A percentile compares a stretch with the other conserved stretches of the same genome.
Conservation (phyloP, 805 yeast genomes). For the Saturnispora hagleri region DNA sequence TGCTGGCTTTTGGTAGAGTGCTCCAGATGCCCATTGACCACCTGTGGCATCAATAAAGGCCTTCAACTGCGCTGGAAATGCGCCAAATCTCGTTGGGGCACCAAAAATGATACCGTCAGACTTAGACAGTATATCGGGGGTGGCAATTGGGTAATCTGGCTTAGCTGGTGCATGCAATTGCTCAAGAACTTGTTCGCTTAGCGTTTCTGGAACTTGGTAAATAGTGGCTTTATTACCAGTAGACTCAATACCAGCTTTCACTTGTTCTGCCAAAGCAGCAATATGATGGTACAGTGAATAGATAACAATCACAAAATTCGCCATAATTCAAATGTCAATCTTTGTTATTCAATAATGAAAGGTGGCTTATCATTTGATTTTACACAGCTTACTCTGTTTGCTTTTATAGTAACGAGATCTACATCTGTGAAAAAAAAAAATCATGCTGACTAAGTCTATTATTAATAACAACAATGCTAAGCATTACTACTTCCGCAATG, state of each 20-base stretch:
- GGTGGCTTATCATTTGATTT: constrained; percentile 25
- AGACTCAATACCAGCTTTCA: constrained; percentile 56
- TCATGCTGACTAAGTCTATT: neutral
- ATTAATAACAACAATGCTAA: neutral
- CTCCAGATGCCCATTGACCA: constrained; percentile 69
- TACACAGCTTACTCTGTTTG: constrained; percentile 30
- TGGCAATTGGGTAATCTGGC: constrained; percentile 55
- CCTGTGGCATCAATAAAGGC: constrained; percentile 75
- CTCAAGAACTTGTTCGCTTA: constrained; percentile 47
- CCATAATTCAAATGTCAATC: constrained; percentile 10
- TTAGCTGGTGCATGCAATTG: constrained; percentile 56
- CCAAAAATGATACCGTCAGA: constrained; percentile 84
- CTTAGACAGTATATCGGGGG: constrained; percentile 43
- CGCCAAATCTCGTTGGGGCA: constrained; percentile 80
- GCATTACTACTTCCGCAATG: neutral
- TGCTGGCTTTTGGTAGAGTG: constrained; percentile 63
- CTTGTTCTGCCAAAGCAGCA: constrained; percentile 54
- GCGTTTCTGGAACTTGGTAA: constrained; percentile 71
- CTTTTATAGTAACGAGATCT: neutral
- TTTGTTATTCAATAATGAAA: constrained; percentile 29
- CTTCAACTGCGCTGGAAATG: constrained; percentile 68
- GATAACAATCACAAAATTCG: constrained; percentile 34
- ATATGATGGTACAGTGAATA: constrained; percentile 80
- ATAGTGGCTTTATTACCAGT: constrained; percentile 65
- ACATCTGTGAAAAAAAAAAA: neutral